These are phyloP conservation scores for Colletotrichum australisinense DNA, from an alignment of 2,329 filamentous ascomycete genomes.

Conservation along the genomic window DNA sequence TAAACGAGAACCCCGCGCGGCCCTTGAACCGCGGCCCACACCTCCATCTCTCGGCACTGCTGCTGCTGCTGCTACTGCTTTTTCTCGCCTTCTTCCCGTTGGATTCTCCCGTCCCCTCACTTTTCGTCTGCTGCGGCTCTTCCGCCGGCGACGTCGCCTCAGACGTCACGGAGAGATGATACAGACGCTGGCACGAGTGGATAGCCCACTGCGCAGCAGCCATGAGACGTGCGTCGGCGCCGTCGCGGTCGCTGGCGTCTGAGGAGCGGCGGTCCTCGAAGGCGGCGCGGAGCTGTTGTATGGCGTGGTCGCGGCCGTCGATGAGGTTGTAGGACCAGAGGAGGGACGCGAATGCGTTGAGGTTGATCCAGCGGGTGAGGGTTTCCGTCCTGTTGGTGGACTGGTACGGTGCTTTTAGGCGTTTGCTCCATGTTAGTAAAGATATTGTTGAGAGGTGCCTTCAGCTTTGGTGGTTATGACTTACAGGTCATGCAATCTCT, in stretches of 20 bases:
- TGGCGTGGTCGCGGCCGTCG: conserved; percentile 29
- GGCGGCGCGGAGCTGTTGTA: conserved; percentile 32
- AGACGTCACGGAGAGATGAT: conserved; percentile 28
- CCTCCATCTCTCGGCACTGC: not conserved
- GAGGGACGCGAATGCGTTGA: conserved; percentile 34
- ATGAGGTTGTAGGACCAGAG: conserved; percentile 35
- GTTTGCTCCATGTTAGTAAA: not conserved
- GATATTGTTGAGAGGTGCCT: not conserved
- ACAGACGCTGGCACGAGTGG: conserved; percentile 29
- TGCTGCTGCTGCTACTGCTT: not conserved
- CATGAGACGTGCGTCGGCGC: conserved; percentile 23
- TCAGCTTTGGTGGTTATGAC: not conserved
- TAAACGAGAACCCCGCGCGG: conserved; percentile 20
- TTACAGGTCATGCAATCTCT: conserved; percentile 24
- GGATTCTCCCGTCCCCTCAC: not conserved
- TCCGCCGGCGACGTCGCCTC: not conserved
- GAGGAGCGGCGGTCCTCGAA: conserved; percentile 33
- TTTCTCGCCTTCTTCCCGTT: not conserved
- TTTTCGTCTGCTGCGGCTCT: not conserved
- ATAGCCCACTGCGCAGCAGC: conserved; percentile 31
- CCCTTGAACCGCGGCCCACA: conserved; percentile 20
- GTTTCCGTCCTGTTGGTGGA: not conserved
- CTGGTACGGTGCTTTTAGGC: not conserved
- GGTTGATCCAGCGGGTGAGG: conserved; percentile 23
- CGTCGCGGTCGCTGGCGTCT: conserved; percentile 3